Base-by-base conservation (phyloP, 176 grass and related monocot species). In the Paspalum notatum region DNA sequence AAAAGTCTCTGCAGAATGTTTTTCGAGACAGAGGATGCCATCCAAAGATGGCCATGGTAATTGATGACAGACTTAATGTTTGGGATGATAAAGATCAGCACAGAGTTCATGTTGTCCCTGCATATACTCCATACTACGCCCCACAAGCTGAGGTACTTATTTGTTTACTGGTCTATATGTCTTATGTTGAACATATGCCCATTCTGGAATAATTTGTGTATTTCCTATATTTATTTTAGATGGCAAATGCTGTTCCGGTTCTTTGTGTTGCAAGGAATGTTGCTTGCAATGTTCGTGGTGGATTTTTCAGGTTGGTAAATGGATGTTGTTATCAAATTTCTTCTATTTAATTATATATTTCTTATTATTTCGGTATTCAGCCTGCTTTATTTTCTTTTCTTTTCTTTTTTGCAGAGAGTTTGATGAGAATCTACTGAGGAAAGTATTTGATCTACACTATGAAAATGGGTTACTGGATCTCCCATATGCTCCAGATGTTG, bases 11-110 rank as follows among this genome's bases (percentile, higher is more conserved):
- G 79, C 86, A 91, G 72, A 86, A 89, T 96, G 97, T 99, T 69
- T 99, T 99, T 74, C 85, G 79, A 80, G 89, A 91, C 9, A 78
- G 85, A 86, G 86, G 86, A 63, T 99, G 93, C 76, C 90, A 93
- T 91, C 97, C 97, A 77, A 99, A 93, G 80, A 91, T 99, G 97
- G 93, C 97, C 58, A 99, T 99, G 93, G 97, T 99, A 69, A 95
- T 99, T 87, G 97, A 99, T 90, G 97, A 99, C 79, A 79, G 97
- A 55, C 76, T 95, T 51, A 68, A 88, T 69, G 97, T 99, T 70
- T 99, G 93, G 97, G 97, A 93, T 76, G 97, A 95, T 62, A 99
- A 91, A 85, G 97, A 99, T 75, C 97, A 99, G 52, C 87, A 87
- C 68, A 87, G 97, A 62, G 97, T 99, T 84, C 97, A 99, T 91